Conservation (phyloP, 139 green algal species). For the Coccomyxa sp. region DNA sequence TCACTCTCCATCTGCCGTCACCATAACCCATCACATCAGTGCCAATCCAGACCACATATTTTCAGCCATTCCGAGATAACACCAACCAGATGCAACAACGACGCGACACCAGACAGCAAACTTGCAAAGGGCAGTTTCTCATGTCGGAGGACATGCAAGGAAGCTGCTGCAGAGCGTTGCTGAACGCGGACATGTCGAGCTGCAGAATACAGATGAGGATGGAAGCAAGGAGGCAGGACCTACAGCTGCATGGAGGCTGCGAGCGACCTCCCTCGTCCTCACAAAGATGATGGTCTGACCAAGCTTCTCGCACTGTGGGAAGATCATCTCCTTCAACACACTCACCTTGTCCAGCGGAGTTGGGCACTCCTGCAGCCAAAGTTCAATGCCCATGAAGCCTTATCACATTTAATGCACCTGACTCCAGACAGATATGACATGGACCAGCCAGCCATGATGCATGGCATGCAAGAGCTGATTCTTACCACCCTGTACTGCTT, state of each 20-base stretch:
- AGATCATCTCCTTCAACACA: slow-evolving; percentile 90
- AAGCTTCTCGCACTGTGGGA: slow-evolving; percentile 88
- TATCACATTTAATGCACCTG: neutral
- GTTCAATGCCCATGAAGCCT: neutral
- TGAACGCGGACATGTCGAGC: neutral
- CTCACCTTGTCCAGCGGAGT: slow-evolving; percentile 68
- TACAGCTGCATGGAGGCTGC: slow-evolving; percentile 27
- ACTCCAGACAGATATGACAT: neutral
- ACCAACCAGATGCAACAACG: neutral
- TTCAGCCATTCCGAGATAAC: too few relatives aligned
- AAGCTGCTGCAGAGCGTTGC: neutral
- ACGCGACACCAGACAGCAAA: neutral
- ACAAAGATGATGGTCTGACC: slow-evolving; percentile 99
- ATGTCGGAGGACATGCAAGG: neutral
- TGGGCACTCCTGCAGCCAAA: slow-evolving; percentile 51
- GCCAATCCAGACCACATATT: neutral
- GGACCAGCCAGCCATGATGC: neutral
- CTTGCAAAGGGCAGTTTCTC: too few relatives aligned
- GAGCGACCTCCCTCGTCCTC: slow-evolving; percentile 58
- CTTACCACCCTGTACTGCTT: slow-evolving; percentile 92
- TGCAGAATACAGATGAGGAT: neutral
- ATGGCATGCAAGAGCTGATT: neutral
- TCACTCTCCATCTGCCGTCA: slow-evolving; percentile 65
- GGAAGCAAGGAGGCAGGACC: neutral
- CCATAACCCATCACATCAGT: neutral